These are phyloP conservation scores for Eucalyptus viminalis DNA, from an alignment of 345 rosid genomes.

Conservation along the genomic window DNA sequence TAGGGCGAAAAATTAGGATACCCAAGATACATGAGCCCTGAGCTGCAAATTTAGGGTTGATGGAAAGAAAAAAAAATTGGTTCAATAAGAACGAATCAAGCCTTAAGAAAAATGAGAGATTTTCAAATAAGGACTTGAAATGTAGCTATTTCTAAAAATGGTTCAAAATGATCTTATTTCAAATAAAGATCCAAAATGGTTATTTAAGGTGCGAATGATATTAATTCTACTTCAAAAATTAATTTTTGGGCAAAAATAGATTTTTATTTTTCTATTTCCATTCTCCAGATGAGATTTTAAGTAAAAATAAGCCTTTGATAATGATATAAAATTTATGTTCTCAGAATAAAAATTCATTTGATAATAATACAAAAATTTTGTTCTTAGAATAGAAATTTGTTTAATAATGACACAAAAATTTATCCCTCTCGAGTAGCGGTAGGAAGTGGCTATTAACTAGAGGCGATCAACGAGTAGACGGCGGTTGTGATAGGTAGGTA, in stretches of 20 bases:
- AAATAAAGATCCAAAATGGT: too few species aligned
- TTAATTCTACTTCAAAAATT: too few species aligned
- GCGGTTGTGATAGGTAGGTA: rapidly evolving
- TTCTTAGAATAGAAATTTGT: rapidly evolving
- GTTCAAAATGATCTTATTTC: too few species aligned
- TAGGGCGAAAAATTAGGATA: background rate
- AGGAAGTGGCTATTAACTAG: rapidly evolving
- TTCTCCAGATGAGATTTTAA: rapidly evolving
- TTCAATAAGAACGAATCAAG: background rate
- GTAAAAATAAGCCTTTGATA: rapidly evolving
- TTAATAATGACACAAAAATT: too few species aligned
- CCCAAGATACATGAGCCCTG: background rate
- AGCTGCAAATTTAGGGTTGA: background rate
- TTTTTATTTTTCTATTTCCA: too few species aligned
- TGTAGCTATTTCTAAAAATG: too few species aligned
- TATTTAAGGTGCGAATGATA: rapidly evolving
- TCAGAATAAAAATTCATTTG: too few species aligned
- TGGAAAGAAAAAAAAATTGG: background rate
- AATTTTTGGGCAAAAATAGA: too few species aligned
- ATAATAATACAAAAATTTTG: too few species aligned
- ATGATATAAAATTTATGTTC: too few species aligned
- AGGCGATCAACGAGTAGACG: rapidly evolving
- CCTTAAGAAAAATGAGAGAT: background rate
- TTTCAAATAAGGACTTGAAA: too few species aligned
- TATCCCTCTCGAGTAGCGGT: rapidly evolving